Percentiles rank a stretch among this genome's conserved stretches.
phyloP scores from a whole-genome alignment of 1,284 basidiomycete genomes.

The Trichosporon faecale region DNA sequence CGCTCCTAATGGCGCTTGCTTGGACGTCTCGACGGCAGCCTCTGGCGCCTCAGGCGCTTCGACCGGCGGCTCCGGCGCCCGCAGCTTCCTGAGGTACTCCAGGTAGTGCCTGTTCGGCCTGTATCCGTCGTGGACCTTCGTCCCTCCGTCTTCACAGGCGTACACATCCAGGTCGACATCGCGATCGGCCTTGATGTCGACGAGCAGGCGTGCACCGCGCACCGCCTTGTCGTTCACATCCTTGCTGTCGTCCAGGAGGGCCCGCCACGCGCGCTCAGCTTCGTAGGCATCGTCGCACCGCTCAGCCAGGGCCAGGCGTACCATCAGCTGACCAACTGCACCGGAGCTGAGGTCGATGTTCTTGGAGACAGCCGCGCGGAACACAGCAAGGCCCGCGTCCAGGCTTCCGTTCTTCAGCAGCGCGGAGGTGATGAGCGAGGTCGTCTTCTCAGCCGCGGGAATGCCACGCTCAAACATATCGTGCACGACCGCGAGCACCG shows the following conservation, averaged over 20 bases:
- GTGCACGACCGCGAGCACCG: constrained; percentile 29
- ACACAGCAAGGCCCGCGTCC: constrained; percentile 26
- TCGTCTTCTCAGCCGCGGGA: constrained; percentile 20
- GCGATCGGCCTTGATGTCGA: constrained; percentile 33
- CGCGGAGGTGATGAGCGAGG: constrained; percentile 23
- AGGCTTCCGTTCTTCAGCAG: constrained; percentile 29
- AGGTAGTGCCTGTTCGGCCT: constrained; percentile 15
- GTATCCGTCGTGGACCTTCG: constrained; percentile 12
- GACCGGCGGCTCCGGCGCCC: not conserved
- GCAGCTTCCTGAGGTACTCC: constrained; percentile 13
- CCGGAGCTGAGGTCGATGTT: constrained; percentile 25
- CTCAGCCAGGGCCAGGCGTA: constrained; percentile 26
- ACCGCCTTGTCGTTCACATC: constrained; percentile 31
- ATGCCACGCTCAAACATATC: constrained; percentile 27
- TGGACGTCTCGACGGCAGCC: not conserved
- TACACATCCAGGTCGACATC: constrained; percentile 28
- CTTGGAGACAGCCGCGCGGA: constrained; percentile 21
- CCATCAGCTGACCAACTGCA: constrained; percentile 36
- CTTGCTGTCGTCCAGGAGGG: not conserved
- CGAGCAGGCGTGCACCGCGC: constrained; percentile 33
- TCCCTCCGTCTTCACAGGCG: not conserved
- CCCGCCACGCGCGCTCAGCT: constrained; percentile 32
- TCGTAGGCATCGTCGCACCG: constrained; percentile 29
- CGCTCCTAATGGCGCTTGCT: not conserved
- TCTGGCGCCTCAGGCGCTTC: not conserved